These are phyloP conservation scores for Sanghuangporus sanghuang DNA, from an alignment of 1,284 basidiomycete genomes.

Conservation along the genomic window DNA sequence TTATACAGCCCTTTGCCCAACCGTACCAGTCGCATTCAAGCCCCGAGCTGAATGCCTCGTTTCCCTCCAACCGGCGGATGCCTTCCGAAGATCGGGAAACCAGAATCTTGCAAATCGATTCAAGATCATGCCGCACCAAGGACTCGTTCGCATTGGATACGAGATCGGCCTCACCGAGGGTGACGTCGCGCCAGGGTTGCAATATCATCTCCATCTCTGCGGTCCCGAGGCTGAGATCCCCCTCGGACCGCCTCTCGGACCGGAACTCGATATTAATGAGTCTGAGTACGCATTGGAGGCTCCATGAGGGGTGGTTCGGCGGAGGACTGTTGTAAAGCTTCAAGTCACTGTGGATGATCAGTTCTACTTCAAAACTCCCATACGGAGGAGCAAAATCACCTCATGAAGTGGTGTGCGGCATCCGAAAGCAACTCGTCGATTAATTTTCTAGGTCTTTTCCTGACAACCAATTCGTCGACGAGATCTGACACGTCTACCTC, in stretches of 20 bases:
- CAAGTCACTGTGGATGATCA: constrained; percentile 56
- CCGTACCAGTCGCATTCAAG: constrained; percentile 24
- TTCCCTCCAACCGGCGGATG: constrained; percentile 20
- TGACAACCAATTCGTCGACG: constrained; percentile 44
- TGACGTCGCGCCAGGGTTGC: constrained; percentile 50
- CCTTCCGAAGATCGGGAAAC: constrained; percentile 20
- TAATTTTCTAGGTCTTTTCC: constrained; percentile 33
- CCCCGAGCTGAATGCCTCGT: background rate
- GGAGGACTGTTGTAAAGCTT: constrained; percentile 54
- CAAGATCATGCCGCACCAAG: constrained; percentile 33
- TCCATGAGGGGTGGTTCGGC: constrained; percentile 71
- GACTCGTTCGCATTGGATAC: constrained; percentile 47
- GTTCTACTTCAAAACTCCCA: background rate
- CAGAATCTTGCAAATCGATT: constrained; percentile 29
- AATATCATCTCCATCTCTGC: constrained; percentile 30
- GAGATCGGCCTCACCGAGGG: constrained; percentile 37
- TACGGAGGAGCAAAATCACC: constrained; percentile 20
- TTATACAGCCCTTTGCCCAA: constrained; percentile 32
- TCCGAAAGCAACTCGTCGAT: constrained; percentile 45
- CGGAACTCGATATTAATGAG: constrained; percentile 43
- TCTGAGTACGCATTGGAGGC: constrained; percentile 66
- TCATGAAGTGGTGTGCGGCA: constrained; percentile 82
- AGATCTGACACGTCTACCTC: constrained; percentile 63
- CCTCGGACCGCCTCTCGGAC: background rate
- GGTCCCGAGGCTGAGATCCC: constrained; percentile 21